phyloP scores from a whole-genome alignment of 495 filamentous ascomycete species.

The Elaphomyces granulatus region DNA sequence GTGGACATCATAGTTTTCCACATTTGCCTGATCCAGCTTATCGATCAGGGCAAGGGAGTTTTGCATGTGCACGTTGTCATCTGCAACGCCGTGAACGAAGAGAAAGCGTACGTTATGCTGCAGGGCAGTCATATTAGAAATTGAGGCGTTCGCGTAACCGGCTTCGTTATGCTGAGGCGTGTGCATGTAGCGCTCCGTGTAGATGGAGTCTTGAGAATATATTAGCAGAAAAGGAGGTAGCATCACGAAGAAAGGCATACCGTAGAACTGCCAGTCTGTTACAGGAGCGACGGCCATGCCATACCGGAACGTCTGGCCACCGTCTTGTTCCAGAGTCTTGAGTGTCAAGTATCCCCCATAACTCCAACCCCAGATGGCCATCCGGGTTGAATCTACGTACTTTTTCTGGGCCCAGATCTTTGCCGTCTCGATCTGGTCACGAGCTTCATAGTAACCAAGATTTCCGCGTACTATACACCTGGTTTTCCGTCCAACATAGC shows the following conservation, averaged over 20 bases:
- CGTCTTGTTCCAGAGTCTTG: conserved; percentile 87
- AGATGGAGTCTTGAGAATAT: conserved; percentile 55
- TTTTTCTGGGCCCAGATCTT: conserved; percentile 69
- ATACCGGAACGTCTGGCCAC: conserved; percentile 77
- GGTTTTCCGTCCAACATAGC: conserved; percentile 72
- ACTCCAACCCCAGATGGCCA: conserved; percentile 98
- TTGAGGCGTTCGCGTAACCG: conserved; percentile 64
- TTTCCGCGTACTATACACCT: conserved; percentile 71
- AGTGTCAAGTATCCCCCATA: conserved; percentile 97
- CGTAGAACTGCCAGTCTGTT: conserved; percentile 91
- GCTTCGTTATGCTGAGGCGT: conserved; percentile 65
- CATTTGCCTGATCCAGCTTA: conserved; percentile 62
- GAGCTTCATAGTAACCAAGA: conserved; percentile 70
- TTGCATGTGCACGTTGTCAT: conserved; percentile 96
- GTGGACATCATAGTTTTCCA: conserved; percentile 95
- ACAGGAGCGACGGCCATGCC: conserved; percentile 97
- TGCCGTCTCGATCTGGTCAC: conserved; percentile 83
- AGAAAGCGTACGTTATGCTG: conserved; percentile 67
- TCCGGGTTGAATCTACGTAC: conserved; percentile 66
- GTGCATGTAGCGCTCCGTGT: conserved; percentile 94
- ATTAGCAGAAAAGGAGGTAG: not conserved
- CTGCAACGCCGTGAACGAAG: conserved; percentile 85
- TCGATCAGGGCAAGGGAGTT: conserved; percentile 79
- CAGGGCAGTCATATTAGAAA: conserved; percentile 57
- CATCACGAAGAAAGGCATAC: conserved; percentile 16